Conservation (phyloP, 176 grass and related monocot species). For the Tillandsia leiboldiana region DNA sequence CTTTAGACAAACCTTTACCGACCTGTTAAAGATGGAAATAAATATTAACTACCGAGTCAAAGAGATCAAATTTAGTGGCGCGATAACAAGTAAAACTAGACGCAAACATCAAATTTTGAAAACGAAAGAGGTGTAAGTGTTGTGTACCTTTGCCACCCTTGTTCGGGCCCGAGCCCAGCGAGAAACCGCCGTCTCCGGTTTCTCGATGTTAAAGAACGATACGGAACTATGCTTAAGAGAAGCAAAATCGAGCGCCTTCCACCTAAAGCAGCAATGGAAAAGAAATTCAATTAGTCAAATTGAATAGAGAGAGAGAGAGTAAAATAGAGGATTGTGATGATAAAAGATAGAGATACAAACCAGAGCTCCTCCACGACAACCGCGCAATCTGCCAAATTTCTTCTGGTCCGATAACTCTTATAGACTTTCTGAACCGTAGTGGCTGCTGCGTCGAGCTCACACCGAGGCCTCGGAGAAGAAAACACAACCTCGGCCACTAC, state of each 20-base stretch:
- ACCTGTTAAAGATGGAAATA: constrained; percentile 34
- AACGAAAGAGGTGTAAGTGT: neutral
- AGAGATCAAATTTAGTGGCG: no score
- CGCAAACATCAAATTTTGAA: neutral
- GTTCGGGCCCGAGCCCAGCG: constrained; percentile 59
- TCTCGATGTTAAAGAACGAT: constrained; percentile 70
- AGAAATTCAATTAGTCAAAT: neutral
- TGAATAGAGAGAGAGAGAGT: neutral
- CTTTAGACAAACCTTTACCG: constrained; percentile 86
- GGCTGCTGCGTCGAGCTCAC: constrained; percentile 64
- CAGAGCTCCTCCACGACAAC: constrained; percentile 92
- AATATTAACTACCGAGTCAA: neutral
- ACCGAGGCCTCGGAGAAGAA: constrained; percentile 46
- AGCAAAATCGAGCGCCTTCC: constrained; percentile 71
- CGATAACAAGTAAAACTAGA: neutral
- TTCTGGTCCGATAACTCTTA: constrained; percentile 78
- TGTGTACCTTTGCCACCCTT: constrained; percentile 60
- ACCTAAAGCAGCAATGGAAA: constrained; percentile 31
- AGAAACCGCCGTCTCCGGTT: constrained; percentile 67
- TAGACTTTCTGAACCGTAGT: constrained; percentile 79
- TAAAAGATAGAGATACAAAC: constrained; percentile 21
- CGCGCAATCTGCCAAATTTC: constrained; percentile 89
- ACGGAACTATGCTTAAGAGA: constrained; percentile 60
- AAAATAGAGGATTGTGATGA: neutral
- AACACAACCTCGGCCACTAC: constrained; percentile 23